Evolutionary conservation across 2,329 filamentous ascomycete species (phyloP).

Genomic region (Sclerotinia minor): DNA sequence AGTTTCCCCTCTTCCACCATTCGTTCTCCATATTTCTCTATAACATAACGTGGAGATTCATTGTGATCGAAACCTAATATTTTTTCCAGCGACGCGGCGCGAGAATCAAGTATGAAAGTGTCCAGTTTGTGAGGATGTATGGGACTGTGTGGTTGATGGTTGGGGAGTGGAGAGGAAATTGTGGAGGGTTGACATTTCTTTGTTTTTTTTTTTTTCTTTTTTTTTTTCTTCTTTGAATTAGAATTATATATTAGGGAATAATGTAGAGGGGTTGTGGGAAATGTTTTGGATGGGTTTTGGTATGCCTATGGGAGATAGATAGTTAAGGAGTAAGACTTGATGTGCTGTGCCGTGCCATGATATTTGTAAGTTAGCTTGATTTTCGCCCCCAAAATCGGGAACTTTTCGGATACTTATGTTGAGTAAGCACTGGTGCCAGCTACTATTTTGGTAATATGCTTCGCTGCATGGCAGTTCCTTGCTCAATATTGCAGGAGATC

Average conservation of each 20-base stretch:
- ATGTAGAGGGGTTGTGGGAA: background rate
- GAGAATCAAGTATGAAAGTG: background rate
- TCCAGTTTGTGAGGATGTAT: slow-evolving; percentile 10
- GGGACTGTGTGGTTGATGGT: background rate
- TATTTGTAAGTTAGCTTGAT: background rate
- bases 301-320: too few relatives aligned
- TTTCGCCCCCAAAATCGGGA: background rate
- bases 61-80: background rate
- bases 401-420: background rate
- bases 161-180: background rate
- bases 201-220: too few relatives aligned
- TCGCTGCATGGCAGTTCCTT: background rate
- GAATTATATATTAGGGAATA: too few relatives aligned
- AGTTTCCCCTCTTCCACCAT: slow-evolving; percentile 1
- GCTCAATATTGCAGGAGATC: background rate
- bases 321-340: background rate
- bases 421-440: background rate
- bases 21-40: background rate
- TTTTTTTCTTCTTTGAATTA: too few relatives aligned
- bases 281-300: too few relatives aligned
- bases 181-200: background rate
- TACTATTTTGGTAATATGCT: background rate
- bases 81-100: background rate
- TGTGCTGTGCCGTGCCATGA: background rate
- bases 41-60: background rate